Evolutionary conservation across 2,329 filamentous ascomycete genomes (phyloP), one percentile per base, ranked within the genome.

Genomic region (Cryphonectria nitschkei): DNA sequence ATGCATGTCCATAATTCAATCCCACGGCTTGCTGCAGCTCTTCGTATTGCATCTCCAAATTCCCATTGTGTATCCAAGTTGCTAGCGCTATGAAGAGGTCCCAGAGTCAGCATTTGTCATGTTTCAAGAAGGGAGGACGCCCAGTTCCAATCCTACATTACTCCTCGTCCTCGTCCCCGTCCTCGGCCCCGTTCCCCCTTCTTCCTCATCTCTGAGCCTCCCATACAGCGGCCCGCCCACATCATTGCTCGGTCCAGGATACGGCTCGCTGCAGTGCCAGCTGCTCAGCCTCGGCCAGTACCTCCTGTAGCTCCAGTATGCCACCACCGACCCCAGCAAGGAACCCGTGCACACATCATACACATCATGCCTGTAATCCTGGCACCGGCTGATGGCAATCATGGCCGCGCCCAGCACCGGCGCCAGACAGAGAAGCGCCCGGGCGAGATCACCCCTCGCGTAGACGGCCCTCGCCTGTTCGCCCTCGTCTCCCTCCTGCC

Each of bases 281-380:
- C 85, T 87, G 13, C 82, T 82, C 69, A 91, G 78, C 41, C 80
- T 79, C 8, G 89, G 89, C 84, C 88, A 92, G 77, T 91, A 90
- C 74, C 89, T 81, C 72, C 89, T 81, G 76, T 92, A 92, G 73
- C 87, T 91, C 84, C 89, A 92, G 76, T 89, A 89, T 2, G 89
- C 87, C 41, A 92, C 80, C 4, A 81, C 78, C 78, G 86, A 86
- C 3, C 90, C 91, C 19, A 93, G 81, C 37, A 87, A 78, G 0
- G 87, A 87, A 0, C 91, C 90, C 7, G 87, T 84, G 66, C 84
- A 87, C 16, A 93, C 90, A 76, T 93, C 90, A 73, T 90, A 92
- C 2, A 92, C 90, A 74, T 93, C 90, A 75, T 93, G 90, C 65
- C 91, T 82, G 76, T 93, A 92, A 78, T 92, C 90, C 79, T 92